Percentiles rank a stretch among this genome's conserved stretches.
phyloP scores from a whole-genome alignment of 1,139 yeast species.

The Cylindricascospora bacillispora region DNA sequence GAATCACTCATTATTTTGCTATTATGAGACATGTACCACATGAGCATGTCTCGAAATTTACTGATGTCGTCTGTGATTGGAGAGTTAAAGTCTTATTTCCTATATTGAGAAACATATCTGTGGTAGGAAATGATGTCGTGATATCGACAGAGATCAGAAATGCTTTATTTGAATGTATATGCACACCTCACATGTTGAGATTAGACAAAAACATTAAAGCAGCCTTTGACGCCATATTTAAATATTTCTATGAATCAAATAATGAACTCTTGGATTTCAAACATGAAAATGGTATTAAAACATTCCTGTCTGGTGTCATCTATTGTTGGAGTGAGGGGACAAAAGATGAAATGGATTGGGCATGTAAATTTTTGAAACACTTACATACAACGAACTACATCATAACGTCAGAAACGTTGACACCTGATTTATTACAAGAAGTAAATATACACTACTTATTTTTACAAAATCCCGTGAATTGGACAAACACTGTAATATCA shows the following conservation, averaged over 20 bases:
- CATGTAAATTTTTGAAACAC: slow-evolving; percentile 26
- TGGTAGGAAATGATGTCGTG: slow-evolving; percentile 12
- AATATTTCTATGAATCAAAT: slow-evolving; percentile 18
- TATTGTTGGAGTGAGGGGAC: slow-evolving; percentile 43
- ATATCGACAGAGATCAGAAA: slow-evolving; percentile 22
- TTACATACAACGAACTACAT: slow-evolving; percentile 12
- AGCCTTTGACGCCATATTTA: slow-evolving; percentile 26
- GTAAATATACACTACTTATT: slow-evolving; percentile 37
- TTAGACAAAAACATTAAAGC: slow-evolving; percentile 26
- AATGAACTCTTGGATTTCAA: slow-evolving; percentile 15
- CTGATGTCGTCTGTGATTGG: slow-evolving; percentile 42
- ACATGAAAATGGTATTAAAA: slow-evolving; percentile 10
- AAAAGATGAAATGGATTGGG: slow-evolving; percentile 36
- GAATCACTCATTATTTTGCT: slow-evolving; percentile 40
- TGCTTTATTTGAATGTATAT: slow-evolving; percentile 35
- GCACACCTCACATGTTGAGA: slow-evolving; percentile 41
- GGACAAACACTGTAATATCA: slow-evolving; percentile 32
- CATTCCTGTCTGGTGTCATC: slow-evolving; percentile 36
- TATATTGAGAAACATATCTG: slow-evolving; percentile 22
- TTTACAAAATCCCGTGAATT: slow-evolving; percentile 41
- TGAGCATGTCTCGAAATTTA: slow-evolving; percentile 37
- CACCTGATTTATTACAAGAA: slow-evolving; percentile 39
- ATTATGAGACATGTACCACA: slow-evolving; percentile 37
- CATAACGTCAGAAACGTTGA: slow-evolving; percentile 14
- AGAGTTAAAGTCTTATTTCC: slow-evolving; percentile 30